These are phyloP conservation scores for Gossypium schwendimanii DNA, from an alignment of 441 rosid species.

Conservation along the genomic window DNA sequence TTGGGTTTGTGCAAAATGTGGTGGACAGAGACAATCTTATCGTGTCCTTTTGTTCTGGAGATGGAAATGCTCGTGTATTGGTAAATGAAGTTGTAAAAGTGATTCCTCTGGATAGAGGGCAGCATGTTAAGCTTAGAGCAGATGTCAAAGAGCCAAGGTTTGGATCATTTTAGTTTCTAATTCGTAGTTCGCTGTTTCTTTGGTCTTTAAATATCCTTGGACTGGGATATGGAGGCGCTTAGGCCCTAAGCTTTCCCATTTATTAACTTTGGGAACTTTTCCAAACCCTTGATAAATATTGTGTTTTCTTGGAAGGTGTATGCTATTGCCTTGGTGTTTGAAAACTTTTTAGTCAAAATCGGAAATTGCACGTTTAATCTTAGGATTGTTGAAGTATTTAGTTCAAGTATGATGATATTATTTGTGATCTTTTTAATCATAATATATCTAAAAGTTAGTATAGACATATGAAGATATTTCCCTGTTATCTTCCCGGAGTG, in stretches of 20 bases:
- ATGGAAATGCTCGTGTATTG: constrained; percentile 49
- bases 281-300: too few species aligned
- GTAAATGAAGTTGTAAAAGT: constrained; percentile 82
- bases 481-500: not conserved
- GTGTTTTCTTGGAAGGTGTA: not conserved
- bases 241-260: too few species aligned
- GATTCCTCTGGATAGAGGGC: constrained; percentile 97
- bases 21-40: constrained; percentile 67
- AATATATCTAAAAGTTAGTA: not conserved
- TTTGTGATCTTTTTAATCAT: not conserved
- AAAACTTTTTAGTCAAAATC: too few species aligned
- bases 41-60: constrained; percentile 94
- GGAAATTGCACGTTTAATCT: too few species aligned
- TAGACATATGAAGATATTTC: not conserved
- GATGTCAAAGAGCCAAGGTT: constrained; percentile 94
- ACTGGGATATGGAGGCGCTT: too few species aligned
- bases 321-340: not conserved
- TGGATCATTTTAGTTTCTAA: constrained; percentile 18
- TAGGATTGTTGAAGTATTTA: not conserved
- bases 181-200: not conserved
- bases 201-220: not conserved
- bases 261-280: not conserved
- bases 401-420: not conserved
- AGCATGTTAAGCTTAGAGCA: constrained; percentile 77
- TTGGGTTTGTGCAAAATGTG: constrained; percentile 92